A percentile compares a stretch with the other conserved stretches of the same genome.
Evolutionary conservation across 139 green algal species (phyloP).

Genomic region (Coelastrella sp.): DNA sequence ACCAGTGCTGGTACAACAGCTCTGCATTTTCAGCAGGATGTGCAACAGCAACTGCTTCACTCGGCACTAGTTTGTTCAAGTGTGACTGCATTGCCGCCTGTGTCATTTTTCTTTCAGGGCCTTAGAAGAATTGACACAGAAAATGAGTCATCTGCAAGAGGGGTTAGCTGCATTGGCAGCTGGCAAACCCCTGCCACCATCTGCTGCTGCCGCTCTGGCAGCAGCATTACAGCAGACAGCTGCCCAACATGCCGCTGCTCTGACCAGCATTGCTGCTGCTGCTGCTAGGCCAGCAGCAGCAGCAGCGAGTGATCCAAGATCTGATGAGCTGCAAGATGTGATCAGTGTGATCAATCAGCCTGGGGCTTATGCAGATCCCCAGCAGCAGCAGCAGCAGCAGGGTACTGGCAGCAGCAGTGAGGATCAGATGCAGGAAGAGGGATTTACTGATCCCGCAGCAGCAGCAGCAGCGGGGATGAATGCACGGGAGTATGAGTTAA

Average conservation of each 20-base stretch:
- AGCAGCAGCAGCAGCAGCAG: conserved; percentile 10
- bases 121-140: not conserved
- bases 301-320: not conserved
- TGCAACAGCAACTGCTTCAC: too few species aligned
- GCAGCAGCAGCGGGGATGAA: not conserved
- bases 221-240: conserved; percentile 27
- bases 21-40: too few species aligned
- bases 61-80: too few species aligned
- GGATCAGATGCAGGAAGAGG: too few species aligned
- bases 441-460: too few species aligned
- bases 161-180: not conserved
- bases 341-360: conserved; percentile 21
- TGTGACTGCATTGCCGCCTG: not conserved
- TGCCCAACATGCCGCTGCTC: too few species aligned
- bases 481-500: not conserved
- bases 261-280: not conserved
- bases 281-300: not conserved
- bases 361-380: not conserved
- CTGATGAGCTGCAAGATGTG: conserved; percentile 10
- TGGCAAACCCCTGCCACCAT: not conserved
- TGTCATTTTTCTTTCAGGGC: not conserved
- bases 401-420: not conserved
- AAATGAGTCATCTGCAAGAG: not conserved
- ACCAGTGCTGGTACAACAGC: too few species aligned
- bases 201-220: not conserved